These are phyloP conservation scores for Trichoderma sp. DNA, from an alignment of 2,329 filamentous ascomycete species.

Conservation along the genomic window DNA sequence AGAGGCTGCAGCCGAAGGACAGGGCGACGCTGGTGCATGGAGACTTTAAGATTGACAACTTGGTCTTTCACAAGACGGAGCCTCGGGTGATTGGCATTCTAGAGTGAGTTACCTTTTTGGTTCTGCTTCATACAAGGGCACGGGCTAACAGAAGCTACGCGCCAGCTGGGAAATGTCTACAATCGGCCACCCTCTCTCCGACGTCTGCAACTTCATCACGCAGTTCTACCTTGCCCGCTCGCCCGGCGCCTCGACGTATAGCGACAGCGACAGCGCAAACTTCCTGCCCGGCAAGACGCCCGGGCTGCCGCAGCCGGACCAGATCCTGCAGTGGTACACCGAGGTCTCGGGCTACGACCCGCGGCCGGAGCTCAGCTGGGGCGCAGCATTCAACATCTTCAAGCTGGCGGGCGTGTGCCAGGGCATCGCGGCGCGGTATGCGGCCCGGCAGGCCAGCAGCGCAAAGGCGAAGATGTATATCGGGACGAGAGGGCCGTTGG, in stretches of 20 bases:
- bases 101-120: slow-evolving; percentile 55
- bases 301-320: slow-evolving; percentile 53
- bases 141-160: not conserved
- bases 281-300: slow-evolving; percentile 63
- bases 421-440: slow-evolving; percentile 87
- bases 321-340: slow-evolving; percentile 43
- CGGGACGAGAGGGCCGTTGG: slow-evolving; percentile 65
- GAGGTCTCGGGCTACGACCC: slow-evolving; percentile 67
- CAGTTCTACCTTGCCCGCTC: slow-evolving; percentile 39
- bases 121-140: not conserved
- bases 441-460: slow-evolving; percentile 83
- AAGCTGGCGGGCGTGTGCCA: slow-evolving; percentile 65
- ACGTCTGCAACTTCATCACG: slow-evolving; percentile 72
- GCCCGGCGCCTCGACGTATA: slow-evolving; percentile 23
- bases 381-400: slow-evolving; percentile 60
- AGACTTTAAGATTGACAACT: slow-evolving; percentile 93
- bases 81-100: slow-evolving; percentile 86
- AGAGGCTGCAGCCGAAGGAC: slow-evolving; percentile 69
- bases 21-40: slow-evolving; percentile 81
- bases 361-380: slow-evolving; percentile 56
- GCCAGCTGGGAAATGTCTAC: slow-evolving; percentile 93
- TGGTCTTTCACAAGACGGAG: slow-evolving; percentile 86
- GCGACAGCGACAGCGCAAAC: slow-evolving; percentile 37
- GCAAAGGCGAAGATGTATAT: slow-evolving; percentile 73
- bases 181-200: slow-evolving; percentile 90